Evolutionary conservation across 2,329 filamentous ascomycete genomes (phyloP).

Genomic region (Fusarium nodosum): DNA sequence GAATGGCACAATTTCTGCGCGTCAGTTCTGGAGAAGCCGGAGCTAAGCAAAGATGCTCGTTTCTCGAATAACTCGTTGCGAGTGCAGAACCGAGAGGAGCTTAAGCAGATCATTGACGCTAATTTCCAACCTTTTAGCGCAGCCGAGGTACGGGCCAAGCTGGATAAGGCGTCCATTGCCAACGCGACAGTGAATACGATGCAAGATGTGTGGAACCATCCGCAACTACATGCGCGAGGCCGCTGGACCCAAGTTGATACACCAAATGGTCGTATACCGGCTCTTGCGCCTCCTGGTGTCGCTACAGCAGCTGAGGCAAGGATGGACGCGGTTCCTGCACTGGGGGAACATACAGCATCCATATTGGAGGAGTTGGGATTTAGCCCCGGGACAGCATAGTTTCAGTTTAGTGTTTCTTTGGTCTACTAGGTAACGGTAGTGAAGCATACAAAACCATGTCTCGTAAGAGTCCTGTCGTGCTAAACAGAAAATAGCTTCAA

Average conservation of each 20-base stretch:
- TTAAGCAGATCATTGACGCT: conserved; percentile 61
- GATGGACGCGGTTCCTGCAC: conserved; percentile 61
- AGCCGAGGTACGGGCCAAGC: conserved; percentile 56
- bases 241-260: conserved; percentile 66
- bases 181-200: conserved; percentile 69
- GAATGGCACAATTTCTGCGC: conserved; percentile 66
- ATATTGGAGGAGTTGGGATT: background rate
- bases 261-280: conserved; percentile 60
- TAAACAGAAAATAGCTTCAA: background rate
- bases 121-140: conserved; percentile 57
- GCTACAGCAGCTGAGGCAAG: conserved; percentile 42
- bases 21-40: conserved; percentile 59
- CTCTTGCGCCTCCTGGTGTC: conserved; percentile 64
- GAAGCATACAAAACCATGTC: background rate
- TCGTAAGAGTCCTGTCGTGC: background rate
- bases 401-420: background rate
- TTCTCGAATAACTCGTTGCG: conserved; percentile 63
- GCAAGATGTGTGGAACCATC: conserved; percentile 67
- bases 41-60: conserved; percentile 59
- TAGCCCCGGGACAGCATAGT: background rate
- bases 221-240: conserved; percentile 63
- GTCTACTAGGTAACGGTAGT: background rate
- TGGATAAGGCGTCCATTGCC: conserved; percentile 65
- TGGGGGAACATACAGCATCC: conserved; percentile 61
- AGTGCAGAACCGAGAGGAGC: conserved; percentile 60